Evolutionary conservation across 345 rosid genomes (phyloP).

Genomic region (Acer negundo): DNA sequence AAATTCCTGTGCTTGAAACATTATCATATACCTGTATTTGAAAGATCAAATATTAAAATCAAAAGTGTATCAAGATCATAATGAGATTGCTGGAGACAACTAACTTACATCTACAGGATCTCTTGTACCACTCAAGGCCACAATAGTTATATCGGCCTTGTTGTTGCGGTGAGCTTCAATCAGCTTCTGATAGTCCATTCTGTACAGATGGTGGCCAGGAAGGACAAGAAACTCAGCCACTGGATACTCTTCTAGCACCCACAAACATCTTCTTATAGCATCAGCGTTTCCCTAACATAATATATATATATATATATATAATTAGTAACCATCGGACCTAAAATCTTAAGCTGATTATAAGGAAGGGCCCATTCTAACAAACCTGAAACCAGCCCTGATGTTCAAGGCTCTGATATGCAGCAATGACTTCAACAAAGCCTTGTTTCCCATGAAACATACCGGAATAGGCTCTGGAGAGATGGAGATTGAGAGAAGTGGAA

Average conservation of each 20-base stretch:
- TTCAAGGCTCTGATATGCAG: conserved; percentile 80
- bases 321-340: no score
- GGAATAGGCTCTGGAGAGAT: conserved; percentile 70
- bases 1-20: conserved; percentile 69
- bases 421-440: conserved; percentile 73
- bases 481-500: conserved; percentile 86
- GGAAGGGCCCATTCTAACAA: no score
- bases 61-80: no score
- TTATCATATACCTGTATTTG: conserved; percentile 38
- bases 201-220: conserved; percentile 86
- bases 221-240: conserved; percentile 69
- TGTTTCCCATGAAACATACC: conserved; percentile 60
- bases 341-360: no score
- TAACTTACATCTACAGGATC: conserved; percentile 21
- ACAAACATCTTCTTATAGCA: conserved; percentile 81
- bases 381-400: conserved; percentile 72
- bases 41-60: not conserved
- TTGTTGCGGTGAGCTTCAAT: conserved; percentile 56
- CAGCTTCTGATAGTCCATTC: conserved; percentile 75
- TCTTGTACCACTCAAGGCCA: conserved; percentile 42
- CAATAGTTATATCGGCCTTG: conserved; percentile 60
- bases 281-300: conserved; percentile 74
- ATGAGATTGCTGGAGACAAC: no score
- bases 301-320: no score
- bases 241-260: conserved; percentile 81